Conservation (phyloP, 108 stramenopile genomes). For the Nitzschia sp. region DNA sequence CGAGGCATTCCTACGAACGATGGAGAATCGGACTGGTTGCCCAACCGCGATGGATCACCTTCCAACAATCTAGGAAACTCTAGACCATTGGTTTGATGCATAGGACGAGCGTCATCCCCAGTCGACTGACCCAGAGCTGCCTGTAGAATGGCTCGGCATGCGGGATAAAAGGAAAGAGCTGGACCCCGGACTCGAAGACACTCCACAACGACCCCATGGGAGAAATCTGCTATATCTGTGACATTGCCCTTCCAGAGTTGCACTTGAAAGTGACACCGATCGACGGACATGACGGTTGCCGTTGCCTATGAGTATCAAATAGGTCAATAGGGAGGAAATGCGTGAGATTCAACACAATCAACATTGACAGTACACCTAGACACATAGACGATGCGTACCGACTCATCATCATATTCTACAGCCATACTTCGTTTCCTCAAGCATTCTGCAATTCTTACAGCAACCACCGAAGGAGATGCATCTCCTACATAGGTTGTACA, state of each 20-base stretch:
- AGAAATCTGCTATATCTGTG: slow-evolving; percentile 14
- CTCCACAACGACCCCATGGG: slow-evolving; percentile 51
- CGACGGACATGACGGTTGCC: slow-evolving; percentile 47
- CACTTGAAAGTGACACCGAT: slow-evolving; percentile 45
- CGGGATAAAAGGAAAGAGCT: slow-evolving; percentile 40
- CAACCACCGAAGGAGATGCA: slow-evolving; percentile 55
- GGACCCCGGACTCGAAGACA: slow-evolving; percentile 27
- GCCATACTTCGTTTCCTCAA: slow-evolving; percentile 46
- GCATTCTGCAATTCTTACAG: slow-evolving; percentile 50
- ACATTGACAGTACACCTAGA: not conserved
- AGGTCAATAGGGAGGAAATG: not conserved
- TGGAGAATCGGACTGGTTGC: not conserved
- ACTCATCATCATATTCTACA: slow-evolving; percentile 60
- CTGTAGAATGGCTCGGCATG: slow-evolving; percentile 41
- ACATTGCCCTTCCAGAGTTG: slow-evolving; percentile 31
- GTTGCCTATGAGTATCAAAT: slow-evolving; percentile 18
- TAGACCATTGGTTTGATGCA: slow-evolving; percentile 18
- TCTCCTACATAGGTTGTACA: slow-evolving; percentile 32
- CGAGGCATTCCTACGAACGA: not conserved
- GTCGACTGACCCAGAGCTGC: slow-evolving; percentile 39
- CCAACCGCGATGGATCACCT: not conserved
- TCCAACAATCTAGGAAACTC: slow-evolving; percentile 37
- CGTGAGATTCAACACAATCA: slow-evolving; percentile 2
- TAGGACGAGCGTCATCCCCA: slow-evolving; percentile 26
- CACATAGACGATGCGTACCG: slow-evolving; percentile 15